Evolutionary conservation across 2,329 filamentous ascomycete genomes (phyloP).

Genomic region (Talaromyces verruculosus): DNA sequence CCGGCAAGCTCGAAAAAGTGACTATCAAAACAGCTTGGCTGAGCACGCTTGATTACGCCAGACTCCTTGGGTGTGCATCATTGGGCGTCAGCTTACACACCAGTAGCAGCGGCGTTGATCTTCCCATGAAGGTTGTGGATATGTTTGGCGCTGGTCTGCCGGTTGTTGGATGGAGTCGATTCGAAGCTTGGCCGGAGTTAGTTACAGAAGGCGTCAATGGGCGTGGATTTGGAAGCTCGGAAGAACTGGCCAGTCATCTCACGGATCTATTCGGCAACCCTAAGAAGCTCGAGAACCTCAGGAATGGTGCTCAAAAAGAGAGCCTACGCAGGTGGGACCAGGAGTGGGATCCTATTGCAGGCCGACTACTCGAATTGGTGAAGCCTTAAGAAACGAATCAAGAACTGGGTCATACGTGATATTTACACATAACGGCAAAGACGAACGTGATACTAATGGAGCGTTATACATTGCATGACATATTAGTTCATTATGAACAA

Average conservation of each 20-base stretch:
- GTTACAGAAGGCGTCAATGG: conserved; percentile 86
- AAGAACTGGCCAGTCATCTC: conserved; percentile 65
- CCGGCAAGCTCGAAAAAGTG: conserved; percentile 66
- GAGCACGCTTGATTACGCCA: conserved; percentile 78
- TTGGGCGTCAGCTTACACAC: conserved; percentile 89
- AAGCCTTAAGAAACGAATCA: not conserved
- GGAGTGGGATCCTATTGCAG: conserved; percentile 85
- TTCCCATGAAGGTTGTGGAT: conserved; percentile 99
- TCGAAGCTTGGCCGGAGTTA: conserved; percentile 87
- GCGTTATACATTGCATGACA: conserved; percentile 13
- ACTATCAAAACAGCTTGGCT: conserved; percentile 82
- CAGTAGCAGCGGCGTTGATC: conserved; percentile 88
- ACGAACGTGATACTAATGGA: not conserved
- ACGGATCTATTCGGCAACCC: conserved; percentile 62
- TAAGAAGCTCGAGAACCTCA: conserved; percentile 60
- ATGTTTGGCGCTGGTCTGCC: conserved; percentile 96
- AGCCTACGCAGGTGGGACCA: conserved; percentile 81
- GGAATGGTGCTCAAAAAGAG: conserved; percentile 70
- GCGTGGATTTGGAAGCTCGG: conserved; percentile 72
- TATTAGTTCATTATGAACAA: not conserved
- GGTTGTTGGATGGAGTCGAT: conserved; percentile 80
- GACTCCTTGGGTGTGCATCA: conserved; percentile 78
- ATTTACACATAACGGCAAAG: not conserved
- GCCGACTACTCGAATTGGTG: conserved; percentile 61
- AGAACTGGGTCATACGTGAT: not conserved